Evolutionary conservation across 2,329 filamentous ascomycete species (phyloP).

Genomic region (Bipolaris zeicola): DNA sequence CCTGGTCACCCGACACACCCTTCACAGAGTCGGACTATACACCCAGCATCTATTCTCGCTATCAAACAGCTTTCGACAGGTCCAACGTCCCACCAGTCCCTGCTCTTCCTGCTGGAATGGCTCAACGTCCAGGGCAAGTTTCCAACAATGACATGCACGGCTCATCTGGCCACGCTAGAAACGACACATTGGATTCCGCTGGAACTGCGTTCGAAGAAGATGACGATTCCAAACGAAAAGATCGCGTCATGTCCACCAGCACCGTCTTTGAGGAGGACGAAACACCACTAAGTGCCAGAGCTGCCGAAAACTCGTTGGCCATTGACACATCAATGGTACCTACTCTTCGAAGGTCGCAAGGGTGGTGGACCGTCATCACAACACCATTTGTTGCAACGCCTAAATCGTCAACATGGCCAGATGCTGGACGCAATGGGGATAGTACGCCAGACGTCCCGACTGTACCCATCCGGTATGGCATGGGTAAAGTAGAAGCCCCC

Average conservation of each 20-base stretch:
- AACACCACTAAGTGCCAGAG: constrained; percentile 36
- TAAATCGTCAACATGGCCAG: constrained; percentile 44
- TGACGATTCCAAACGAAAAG: constrained; percentile 49
- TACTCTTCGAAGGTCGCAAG: constrained; percentile 64
- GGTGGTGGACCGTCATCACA: constrained; percentile 80
- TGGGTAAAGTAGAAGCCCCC: constrained; percentile 25
- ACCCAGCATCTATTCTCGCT: constrained; percentile 68
- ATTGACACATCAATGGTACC: constrained; percentile 51
- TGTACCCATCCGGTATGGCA: constrained; percentile 37
- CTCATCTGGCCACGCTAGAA: constrained; percentile 28
- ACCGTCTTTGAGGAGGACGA: constrained; percentile 76
- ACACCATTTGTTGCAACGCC: constrained; percentile 65
- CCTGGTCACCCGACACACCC: constrained; percentile 66
- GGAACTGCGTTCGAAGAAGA: constrained; percentile 57
- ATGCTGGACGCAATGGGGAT: constrained; percentile 26
- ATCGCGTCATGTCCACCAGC: constrained; percentile 59
- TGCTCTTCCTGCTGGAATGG: constrained; percentile 36
- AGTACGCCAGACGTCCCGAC: constrained; percentile 43
- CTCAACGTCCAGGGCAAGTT: constrained; percentile 13
- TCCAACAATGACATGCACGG: neutral
- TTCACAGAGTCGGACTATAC: constrained; percentile 60
- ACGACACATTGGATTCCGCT: constrained; percentile 44
- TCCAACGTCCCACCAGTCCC: constrained; percentile 59
- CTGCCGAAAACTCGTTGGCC: constrained; percentile 40
- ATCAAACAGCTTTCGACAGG: constrained; percentile 50